These are phyloP conservation scores for Termitomyces bulborhizus DNA, from an alignment of 768 basidiomycete species.

Conservation along the genomic window DNA sequence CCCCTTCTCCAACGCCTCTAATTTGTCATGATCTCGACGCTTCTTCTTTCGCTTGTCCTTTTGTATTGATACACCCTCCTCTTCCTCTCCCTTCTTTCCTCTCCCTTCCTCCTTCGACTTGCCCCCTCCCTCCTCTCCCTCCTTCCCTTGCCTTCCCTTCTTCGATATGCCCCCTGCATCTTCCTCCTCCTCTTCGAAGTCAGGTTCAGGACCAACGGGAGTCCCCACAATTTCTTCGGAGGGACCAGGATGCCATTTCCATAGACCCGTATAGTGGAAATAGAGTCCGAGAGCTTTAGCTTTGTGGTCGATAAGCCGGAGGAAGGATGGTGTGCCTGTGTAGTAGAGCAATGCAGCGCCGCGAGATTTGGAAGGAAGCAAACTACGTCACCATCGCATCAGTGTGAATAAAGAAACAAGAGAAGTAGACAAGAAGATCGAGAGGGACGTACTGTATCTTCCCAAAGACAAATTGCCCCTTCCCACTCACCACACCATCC, in stretches of 20 bases:
- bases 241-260: conserved; percentile 38
- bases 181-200: not conserved
- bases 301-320: conserved; percentile 29
- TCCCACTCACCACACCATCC: conserved; percentile 17
- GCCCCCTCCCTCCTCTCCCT: not conserved
- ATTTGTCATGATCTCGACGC: not conserved
- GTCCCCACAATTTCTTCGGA: not conserved
- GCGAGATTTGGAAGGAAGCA: conserved; percentile 41
- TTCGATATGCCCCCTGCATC: no score
- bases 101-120: not conserved
- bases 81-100: not conserved
- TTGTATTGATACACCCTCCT: no score
- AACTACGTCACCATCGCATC: conserved; percentile 18
- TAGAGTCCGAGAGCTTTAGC: conserved; percentile 42
- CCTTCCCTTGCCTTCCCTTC: not conserved
- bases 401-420: not conserved
- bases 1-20: not conserved
- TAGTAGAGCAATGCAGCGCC: conserved; percentile 47
- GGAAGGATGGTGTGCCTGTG: conserved; percentile 53
- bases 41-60: no score
- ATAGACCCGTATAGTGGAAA: conserved; percentile 59
- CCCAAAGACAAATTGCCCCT: conserved; percentile 30
- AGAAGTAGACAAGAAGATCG: not conserved
- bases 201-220: not conserved
- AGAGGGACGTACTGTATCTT: not conserved